A percentile compares a stretch with the other conserved stretches of the same genome.
Conservation (phyloP, 805 yeast species). For the Kuraishia floccosa region DNA sequence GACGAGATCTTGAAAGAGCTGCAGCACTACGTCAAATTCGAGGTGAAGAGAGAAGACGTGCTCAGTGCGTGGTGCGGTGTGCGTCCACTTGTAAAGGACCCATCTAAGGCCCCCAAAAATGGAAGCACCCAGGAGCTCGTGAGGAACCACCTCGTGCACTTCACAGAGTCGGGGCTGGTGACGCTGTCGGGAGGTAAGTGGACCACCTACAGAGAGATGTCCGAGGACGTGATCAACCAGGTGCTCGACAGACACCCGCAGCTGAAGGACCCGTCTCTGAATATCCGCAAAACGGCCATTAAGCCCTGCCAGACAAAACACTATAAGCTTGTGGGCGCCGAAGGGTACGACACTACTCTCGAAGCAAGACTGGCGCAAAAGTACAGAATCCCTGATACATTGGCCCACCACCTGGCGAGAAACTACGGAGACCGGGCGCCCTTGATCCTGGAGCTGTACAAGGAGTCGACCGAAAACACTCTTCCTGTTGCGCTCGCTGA, state of each 20-base stretch:
- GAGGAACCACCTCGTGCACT: constrained; percentile 73
- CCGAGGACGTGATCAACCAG: constrained; percentile 81
- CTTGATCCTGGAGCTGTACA: constrained; percentile 49
- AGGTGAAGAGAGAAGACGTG: constrained; percentile 83
- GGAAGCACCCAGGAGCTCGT: constrained; percentile 78
- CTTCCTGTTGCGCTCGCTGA: constrained; percentile 45
- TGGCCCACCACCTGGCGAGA: constrained; percentile 73
- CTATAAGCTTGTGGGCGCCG: constrained; percentile 67
- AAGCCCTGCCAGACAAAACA: constrained; percentile 41
- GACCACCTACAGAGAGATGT: constrained; percentile 98
- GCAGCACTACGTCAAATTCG: constrained; percentile 82
- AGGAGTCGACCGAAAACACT: constrained; percentile 39
- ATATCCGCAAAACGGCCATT: constrained; percentile 8
- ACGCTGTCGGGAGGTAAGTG: constrained; percentile 97
- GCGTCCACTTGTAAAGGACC: constrained; percentile 87
- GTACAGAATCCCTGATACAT: constrained; percentile 56
- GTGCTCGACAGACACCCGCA: constrained; percentile 37
- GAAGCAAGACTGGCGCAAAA: constrained; percentile 73
- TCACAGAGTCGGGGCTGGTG: constrained; percentile 58
- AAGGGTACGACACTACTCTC: constrained; percentile 62
- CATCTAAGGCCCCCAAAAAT: constrained; percentile 32
- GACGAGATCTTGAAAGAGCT: constrained; percentile 78
- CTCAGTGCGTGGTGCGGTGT: constrained; percentile 96
- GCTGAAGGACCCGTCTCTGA: constrained; percentile 12
- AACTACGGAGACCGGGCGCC: constrained; percentile 91